phyloP scores from a whole-genome alignment of 2,329 filamentous ascomycete genomes.

The Simplicillium aogashimaense region DNA sequence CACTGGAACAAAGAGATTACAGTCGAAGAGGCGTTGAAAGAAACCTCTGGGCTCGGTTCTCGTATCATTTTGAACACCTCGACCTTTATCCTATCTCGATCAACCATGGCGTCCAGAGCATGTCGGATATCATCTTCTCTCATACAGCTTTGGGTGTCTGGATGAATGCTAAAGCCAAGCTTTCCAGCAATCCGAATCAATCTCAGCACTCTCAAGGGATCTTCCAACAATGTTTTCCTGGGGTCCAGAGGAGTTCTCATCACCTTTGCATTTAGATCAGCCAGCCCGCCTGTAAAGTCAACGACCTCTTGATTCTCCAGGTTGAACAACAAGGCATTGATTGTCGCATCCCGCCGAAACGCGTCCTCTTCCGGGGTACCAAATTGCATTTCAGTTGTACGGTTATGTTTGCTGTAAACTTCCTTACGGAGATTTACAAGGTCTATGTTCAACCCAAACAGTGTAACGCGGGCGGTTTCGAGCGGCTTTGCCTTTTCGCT shows the following conservation, averaged over 20 bases:
- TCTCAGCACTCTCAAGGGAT: slow-evolving; percentile 9
- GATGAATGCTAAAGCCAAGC: slow-evolving; percentile 7
- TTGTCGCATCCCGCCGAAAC: slow-evolving; percentile 9
- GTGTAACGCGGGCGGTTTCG: slow-evolving; percentile 8
- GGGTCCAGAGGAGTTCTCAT: slow-evolving; percentile 10
- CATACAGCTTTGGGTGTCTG: slow-evolving; percentile 2
- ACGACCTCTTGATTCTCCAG: slow-evolving; percentile 8
- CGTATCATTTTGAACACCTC: slow-evolving; percentile 11
- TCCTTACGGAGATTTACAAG: slow-evolving; percentile 11
- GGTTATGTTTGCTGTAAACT: slow-evolving; percentile 8
- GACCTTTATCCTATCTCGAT: slow-evolving; percentile 8
- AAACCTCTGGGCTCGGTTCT: slow-evolving; percentile 1
- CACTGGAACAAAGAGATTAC: slow-evolving; percentile 5
- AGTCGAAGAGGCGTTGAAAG: slow-evolving; percentile 5
- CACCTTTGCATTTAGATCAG: slow-evolving; percentile 6
- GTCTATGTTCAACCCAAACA: slow-evolving; percentile 11
- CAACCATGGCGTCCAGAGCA: slow-evolving; percentile 8
- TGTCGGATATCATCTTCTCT: slow-evolving; percentile 3
- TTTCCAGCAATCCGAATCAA: slow-evolving; percentile 7
- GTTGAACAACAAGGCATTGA: slow-evolving; percentile 9
- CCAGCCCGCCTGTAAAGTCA: slow-evolving; percentile 8
- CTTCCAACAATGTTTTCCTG: slow-evolving; percentile 9
- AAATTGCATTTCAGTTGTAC: slow-evolving; percentile 10
- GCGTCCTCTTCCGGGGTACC: slow-evolving; percentile 10
- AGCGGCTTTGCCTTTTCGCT: slow-evolving; percentile 8